These are phyloP conservation scores for Hanseniaspora sp. DNA, from an alignment of 1,139 yeast genomes.

Conservation along the genomic window DNA sequence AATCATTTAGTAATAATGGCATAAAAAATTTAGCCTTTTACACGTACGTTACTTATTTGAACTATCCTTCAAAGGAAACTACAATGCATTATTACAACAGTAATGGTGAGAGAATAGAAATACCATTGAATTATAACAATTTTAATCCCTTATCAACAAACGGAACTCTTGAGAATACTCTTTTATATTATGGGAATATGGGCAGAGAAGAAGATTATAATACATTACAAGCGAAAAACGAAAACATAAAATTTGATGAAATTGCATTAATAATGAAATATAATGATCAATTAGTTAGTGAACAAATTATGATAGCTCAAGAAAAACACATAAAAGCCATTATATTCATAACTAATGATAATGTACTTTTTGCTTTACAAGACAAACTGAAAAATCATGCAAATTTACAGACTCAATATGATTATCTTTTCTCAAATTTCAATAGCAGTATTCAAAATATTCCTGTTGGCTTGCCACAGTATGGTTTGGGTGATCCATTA, in stretches of 20 bases:
- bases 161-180: slow-evolving; percentile 45
- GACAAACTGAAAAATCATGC: neutral
- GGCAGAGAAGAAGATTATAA: slow-evolving; percentile 54
- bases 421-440: slow-evolving; percentile 11
- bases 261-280: slow-evolving; percentile 53
- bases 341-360: slow-evolving; percentile 34
- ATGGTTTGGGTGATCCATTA: slow-evolving; percentile 66
- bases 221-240: slow-evolving; percentile 30
- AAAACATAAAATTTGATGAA: slow-evolving; percentile 32
- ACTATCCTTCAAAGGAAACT: slow-evolving; percentile 40
- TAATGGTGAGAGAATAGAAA: slow-evolving; percentile 32
- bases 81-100: slow-evolving; percentile 27
- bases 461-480: slow-evolving; percentile 55
- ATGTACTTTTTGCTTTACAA: slow-evolving; percentile 19
- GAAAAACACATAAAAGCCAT: slow-evolving; percentile 44
- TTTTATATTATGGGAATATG: slow-evolving; percentile 47
- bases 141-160: slow-evolving; percentile 61
- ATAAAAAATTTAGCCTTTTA: slow-evolving; percentile 41
- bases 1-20: slow-evolving; percentile 48
- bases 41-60: slow-evolving; percentile 45
- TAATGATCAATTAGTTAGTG: slow-evolving; percentile 43
- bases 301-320: slow-evolving; percentile 45
- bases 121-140: slow-evolving; percentile 37
- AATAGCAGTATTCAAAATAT: slow-evolving; percentile 47
- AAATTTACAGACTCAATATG: slow-evolving; percentile 1